Evolutionary conservation across 257 asterid species (phyloP).

Genomic region (Salvia rosmarinus): DNA sequence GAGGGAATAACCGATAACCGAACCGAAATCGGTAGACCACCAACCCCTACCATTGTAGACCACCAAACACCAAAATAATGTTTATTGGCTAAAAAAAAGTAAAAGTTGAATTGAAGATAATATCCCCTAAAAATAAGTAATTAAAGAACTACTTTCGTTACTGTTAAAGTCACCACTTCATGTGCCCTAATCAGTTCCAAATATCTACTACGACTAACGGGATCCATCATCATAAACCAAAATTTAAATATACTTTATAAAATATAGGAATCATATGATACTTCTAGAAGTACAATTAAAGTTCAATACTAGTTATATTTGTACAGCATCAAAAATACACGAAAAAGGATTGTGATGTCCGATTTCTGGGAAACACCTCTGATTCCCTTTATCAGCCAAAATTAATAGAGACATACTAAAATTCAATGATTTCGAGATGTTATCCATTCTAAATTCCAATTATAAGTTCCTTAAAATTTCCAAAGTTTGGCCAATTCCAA

Average conservation of each 20-base stretch:
- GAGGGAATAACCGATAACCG: too few relatives aligned
- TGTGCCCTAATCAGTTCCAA: neutral
- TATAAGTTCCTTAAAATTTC: neutral
- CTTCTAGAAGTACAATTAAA: neutral
- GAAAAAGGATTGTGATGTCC: neutral
- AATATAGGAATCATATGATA: neutral
- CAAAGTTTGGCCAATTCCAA: slow-evolving; percentile 8
- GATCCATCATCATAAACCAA: neutral
- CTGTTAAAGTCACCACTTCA: neutral
- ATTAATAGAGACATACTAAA: slow-evolving; percentile 2
- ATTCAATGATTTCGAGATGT: neutral
- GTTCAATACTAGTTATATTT: neutral
- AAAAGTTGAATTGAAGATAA: too few relatives aligned
- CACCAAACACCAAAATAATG: too few relatives aligned
- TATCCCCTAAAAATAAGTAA: too few relatives aligned
- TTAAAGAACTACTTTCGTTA: too few relatives aligned
- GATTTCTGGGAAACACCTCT: neutral
- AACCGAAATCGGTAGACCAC: too few relatives aligned
- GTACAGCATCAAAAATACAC: neutral
- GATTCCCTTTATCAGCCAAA: neutral
- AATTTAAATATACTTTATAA: too few relatives aligned
- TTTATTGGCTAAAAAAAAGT: too few relatives aligned
- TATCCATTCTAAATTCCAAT: neutral
- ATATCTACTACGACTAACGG: neutral
- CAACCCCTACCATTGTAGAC: too few relatives aligned